Conservation (phyloP, 805 yeast genomes). For the Ogataea populi-albae region DNA sequence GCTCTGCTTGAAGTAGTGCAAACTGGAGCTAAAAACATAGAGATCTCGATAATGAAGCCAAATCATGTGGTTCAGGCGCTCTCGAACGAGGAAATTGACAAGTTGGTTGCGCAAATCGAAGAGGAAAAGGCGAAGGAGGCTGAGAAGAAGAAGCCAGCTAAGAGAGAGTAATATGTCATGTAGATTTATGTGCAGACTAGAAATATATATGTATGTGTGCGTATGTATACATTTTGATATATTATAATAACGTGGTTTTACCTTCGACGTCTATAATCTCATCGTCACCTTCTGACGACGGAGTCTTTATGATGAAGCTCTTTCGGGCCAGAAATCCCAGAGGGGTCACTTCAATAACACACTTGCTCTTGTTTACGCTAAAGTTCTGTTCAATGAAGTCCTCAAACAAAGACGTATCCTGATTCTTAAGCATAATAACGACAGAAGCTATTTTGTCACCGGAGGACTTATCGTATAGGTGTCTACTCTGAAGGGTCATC, state of each 20-base stretch:
- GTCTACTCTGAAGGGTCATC: conserved; percentile 28
- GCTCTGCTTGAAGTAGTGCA: conserved; percentile 93
- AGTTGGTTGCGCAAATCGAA: conserved; percentile 77
- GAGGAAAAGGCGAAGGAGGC: conserved; percentile 83
- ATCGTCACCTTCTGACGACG: conserved; percentile 21
- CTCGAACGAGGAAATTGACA: conserved; percentile 67
- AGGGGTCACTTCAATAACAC: conserved; percentile 29
- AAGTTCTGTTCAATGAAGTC: conserved; percentile 25
- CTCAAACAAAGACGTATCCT: conserved; percentile 19
- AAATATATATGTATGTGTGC: neutral
- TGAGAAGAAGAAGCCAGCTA: conserved; percentile 58
- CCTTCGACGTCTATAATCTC: conserved; percentile 31
- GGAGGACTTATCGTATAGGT: conserved; percentile 25
- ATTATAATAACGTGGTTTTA: no score
- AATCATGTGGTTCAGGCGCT: conserved; percentile 56
- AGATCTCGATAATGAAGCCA: conserved; percentile 82
- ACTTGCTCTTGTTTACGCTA: conserved; percentile 21
- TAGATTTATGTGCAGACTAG: neutral
- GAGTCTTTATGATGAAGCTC: conserved; percentile 25
- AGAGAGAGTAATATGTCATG: conserved; percentile 21
- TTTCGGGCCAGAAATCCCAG: conserved; percentile 13
- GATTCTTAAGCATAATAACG: conserved; percentile 19
- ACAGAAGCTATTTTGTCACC: conserved; percentile 28
- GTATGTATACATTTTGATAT: no score
- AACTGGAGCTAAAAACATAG: conserved; percentile 96